These are phyloP conservation scores for Clarkia xantiana DNA, from an alignment of 345 rosid species.

Conservation along the genomic window DNA sequence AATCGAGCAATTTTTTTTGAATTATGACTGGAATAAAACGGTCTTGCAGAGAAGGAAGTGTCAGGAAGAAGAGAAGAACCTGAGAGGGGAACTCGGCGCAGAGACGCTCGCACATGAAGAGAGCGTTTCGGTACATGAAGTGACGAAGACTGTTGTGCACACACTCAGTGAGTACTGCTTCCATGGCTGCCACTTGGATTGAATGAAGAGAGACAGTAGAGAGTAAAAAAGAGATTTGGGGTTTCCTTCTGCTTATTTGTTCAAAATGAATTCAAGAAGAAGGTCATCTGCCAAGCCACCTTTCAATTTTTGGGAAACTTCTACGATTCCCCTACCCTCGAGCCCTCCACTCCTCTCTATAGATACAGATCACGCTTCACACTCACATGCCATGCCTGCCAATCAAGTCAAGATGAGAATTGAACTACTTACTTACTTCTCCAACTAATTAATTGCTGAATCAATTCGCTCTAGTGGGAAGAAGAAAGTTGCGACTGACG, in stretches of 20 bases:
- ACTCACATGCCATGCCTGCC: too few relatives aligned
- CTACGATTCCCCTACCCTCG: too few relatives aligned
- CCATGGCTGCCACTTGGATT: slow-evolving; percentile 40
- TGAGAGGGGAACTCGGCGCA: slow-evolving; percentile 97
- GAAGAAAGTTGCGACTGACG: too few relatives aligned
- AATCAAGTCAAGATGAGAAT: too few relatives aligned
- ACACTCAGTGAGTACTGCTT: slow-evolving; percentile 64
- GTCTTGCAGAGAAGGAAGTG: neutral
- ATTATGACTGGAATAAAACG: neutral
- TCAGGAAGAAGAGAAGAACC: slow-evolving; percentile 21
- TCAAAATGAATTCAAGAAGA: neutral
- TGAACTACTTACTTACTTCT: too few relatives aligned
- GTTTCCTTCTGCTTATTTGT: slow-evolving; percentile 1
- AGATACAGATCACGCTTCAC: too few relatives aligned
- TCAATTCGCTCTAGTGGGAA: too few relatives aligned
- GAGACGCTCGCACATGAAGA: slow-evolving; percentile 95
- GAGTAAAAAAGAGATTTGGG: slow-evolving; percentile 16
- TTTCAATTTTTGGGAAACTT: too few relatives aligned
- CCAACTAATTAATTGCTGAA: too few relatives aligned
- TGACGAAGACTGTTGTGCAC: slow-evolving; percentile 79
- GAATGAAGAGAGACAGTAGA: slow-evolving; percentile 1
- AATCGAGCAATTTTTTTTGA: too few relatives aligned
- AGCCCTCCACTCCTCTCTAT: too few relatives aligned
- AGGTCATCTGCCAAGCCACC: neutral
- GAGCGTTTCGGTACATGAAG: slow-evolving; percentile 72